Evolutionary conservation across 441 rosid species (phyloP), one percentile per base, ranked within the genome.

Genomic region (Jatropha podagrica): DNA sequence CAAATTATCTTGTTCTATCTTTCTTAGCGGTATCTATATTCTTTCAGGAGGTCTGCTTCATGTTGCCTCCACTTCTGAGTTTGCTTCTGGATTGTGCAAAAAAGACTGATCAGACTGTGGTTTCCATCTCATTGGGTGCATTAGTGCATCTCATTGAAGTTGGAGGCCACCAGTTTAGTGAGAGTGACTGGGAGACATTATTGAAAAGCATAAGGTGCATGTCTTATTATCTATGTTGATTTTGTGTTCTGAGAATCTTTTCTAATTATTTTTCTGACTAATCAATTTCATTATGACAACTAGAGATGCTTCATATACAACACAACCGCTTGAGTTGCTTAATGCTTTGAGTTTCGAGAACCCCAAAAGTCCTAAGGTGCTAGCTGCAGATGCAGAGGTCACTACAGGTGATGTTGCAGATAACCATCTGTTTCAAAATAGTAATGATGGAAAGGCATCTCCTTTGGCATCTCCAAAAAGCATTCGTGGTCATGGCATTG

Each of bases 81-180:
- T 88, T 96, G 90, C 96, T 96, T 79, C 84, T 96, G 82, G 99
- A 96, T 82, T 96, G 98, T 74, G 98, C 99, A 49, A 94, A 96
- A 89, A 93, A 91, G 85, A 83, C 97, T 20, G 99, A 96, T 83
- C 99, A 96, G 85, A 75, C 99, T 11, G 99, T 96, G 52, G 99
- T 93, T 83, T 96, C 99, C 71, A 96, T 96, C 72, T 88, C 99
- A 55, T 78, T 96, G 86, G 97, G 97, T 80, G 99, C 99, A 74
- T 81, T 96, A 75, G 97, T 93, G 68, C 99, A 96, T 86, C 99
- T 96, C 75, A 94, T 96, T 62, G 98, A 96, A 81, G 99, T 94
- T 81, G 99, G 99, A 72, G 99, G 99, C 73, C 99, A 91, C 86
- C 99, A 93, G 80, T 96, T 96, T 82, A 90, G 94, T 77, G 99